Percentiles rank a stretch among this genome's conserved stretches.
Conservation (phyloP, 345 rosid species). For the Corymbia maculata region DNA sequence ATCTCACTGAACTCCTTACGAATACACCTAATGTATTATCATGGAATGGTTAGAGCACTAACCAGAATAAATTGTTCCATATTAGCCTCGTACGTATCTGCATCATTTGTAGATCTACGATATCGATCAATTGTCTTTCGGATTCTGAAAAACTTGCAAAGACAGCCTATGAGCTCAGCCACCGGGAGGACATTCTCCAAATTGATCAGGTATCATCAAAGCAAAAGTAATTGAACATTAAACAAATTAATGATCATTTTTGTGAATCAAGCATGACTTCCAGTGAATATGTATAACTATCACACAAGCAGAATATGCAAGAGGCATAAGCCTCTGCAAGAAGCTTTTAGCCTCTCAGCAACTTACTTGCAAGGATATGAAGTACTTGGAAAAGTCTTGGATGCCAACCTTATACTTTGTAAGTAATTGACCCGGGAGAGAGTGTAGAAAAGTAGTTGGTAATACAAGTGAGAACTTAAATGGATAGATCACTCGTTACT, state of each 20-base stretch:
- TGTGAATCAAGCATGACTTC: neutral
- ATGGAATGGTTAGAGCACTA: neutral
- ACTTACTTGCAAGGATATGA: neutral
- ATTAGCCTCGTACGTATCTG: neutral
- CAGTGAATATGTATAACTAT: neutral
- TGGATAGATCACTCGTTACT: too few species aligned
- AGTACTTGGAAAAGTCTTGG: neutral
- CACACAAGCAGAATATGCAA: neutral
- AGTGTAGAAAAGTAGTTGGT: too few species aligned
- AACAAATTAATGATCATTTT: neutral
- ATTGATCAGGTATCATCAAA: neutral
- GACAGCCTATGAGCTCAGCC: neutral
- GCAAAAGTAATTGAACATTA: neutral
- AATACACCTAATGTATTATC: neutral
- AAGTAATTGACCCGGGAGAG: neutral
- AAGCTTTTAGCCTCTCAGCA: neutral
- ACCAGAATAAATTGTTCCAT: conserved; percentile 7
- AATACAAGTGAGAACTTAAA: too few species aligned
- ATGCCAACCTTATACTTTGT: neutral
- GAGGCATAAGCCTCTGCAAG: neutral
- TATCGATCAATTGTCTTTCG: conserved; percentile 35
- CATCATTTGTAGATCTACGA: conserved; percentile 8
- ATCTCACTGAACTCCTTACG: neutral
- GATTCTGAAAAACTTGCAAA: conserved; percentile 15
- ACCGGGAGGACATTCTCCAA: neutral